These are phyloP conservation scores for Calonectria henricotiae DNA, from an alignment of 2,329 filamentous ascomycete species.

Conservation along the genomic window DNA sequence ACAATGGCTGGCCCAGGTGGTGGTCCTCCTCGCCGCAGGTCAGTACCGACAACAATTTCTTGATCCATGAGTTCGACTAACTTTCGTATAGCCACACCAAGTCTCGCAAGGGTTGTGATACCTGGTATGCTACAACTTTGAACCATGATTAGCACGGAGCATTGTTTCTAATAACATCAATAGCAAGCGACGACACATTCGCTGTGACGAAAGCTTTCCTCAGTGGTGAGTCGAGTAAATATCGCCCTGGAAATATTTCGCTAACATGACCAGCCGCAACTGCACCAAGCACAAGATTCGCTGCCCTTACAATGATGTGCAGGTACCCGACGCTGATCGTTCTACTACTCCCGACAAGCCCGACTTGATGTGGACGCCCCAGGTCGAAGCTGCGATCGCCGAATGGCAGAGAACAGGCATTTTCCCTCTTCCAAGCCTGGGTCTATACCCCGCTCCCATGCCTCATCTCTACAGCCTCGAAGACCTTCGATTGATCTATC, in stretches of 20 bases:
- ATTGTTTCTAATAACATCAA: conserved; percentile 38
- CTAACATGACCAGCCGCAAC: conserved; percentile 79
- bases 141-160: background rate
- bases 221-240: conserved; percentile 82
- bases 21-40: conserved; percentile 86
- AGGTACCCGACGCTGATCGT: conserved; percentile 74
- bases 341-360: conserved; percentile 75
- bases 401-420: conserved; percentile 88
- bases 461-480: conserved; percentile 82
- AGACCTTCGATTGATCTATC: conserved; percentile 91
- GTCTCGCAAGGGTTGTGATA: conserved; percentile 98
- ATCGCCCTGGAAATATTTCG: background rate
- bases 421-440: conserved; percentile 88
- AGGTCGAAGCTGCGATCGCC: conserved; percentile 86
- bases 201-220: conserved; percentile 97
- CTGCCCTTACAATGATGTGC: conserved; percentile 96
- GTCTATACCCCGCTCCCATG: conserved; percentile 82
- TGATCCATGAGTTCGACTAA: conserved; percentile 42
- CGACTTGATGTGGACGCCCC: conserved; percentile 87
- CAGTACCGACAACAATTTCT: conserved; percentile 51
- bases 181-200: conserved; percentile 93
- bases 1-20: conserved; percentile 94
- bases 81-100: conserved; percentile 86
- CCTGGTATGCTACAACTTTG: conserved; percentile 72
- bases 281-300: conserved; percentile 99